Conservation (phyloP, 768 basidiomycete species). For the Pholiota molesta region DNA sequence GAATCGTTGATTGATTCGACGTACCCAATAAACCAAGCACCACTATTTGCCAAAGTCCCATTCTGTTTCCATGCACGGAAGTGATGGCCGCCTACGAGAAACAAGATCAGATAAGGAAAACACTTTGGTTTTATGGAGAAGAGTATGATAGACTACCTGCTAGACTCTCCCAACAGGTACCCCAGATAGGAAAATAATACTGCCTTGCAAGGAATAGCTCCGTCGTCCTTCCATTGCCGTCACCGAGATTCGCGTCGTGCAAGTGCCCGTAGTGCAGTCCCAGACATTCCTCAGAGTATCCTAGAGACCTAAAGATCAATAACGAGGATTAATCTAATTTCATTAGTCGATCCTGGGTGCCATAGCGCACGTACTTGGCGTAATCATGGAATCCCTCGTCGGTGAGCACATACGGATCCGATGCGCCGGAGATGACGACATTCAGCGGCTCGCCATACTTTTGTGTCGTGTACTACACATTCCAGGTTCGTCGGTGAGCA, state of each 20-base stretch:
- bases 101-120: neutral
- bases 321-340: neutral
- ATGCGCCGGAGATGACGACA: constrained; percentile 76
- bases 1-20: constrained; percentile 27
- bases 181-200: constrained; percentile 75
- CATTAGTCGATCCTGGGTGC: neutral
- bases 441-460: constrained; percentile 82
- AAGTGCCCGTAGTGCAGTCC: constrained; percentile 76
- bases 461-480: constrained; percentile 61
- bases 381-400: constrained; percentile 71
- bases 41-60: constrained; percentile 66
- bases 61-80: constrained; percentile 87
- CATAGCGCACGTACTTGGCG: constrained; percentile 51
- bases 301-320: constrained; percentile 58
- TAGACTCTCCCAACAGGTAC: constrained; percentile 89
- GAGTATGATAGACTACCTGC: constrained; percentile 42
- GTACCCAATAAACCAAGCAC: constrained; percentile 85
- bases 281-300: constrained; percentile 82
- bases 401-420: constrained; percentile 80
- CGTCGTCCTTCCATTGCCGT: constrained; percentile 70
- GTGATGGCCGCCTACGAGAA: constrained; percentile 73
- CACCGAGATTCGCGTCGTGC: constrained; percentile 83
- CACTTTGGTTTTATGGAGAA: neutral
- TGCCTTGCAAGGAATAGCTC: constrained; percentile 80
- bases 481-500: constrained; percentile 3